Conservation (phyloP, 139 green algal genomes). For the Chlamydomonas sphaeroides region DNA sequence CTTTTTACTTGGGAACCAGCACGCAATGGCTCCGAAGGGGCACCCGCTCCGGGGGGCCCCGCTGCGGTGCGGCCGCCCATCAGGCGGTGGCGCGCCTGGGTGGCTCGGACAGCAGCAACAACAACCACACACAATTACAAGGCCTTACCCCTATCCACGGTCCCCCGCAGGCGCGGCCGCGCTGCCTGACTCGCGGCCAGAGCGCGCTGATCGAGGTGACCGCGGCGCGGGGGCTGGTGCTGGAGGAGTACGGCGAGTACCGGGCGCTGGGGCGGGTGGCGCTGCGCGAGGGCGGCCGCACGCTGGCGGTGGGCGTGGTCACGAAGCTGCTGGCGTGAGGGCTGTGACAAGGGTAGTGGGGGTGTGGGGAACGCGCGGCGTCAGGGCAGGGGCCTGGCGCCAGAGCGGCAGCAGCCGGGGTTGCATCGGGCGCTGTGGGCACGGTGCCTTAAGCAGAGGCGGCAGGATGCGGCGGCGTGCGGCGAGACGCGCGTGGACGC, state of each 20-base stretch:
- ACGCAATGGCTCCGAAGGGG: too few species aligned
- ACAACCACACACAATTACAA: too few species aligned
- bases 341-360: too few species aligned
- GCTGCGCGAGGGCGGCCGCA: constrained; percentile 83
- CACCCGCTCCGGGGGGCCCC: too few species aligned
- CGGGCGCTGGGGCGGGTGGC: constrained; percentile 85
- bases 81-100: too few species aligned
- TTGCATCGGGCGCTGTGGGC: too few species aligned
- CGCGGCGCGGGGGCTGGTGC: constrained; percentile 60
- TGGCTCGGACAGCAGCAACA: too few species aligned
- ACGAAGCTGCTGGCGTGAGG: constrained; percentile 56
- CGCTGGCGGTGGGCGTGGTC: constrained; percentile 91
- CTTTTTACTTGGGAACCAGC: too few species aligned
- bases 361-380: not conserved
- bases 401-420: too few species aligned
- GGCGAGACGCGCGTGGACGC: too few species aligned
- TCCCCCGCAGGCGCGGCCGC: constrained; percentile 47
- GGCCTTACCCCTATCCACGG: not conserved
- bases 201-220: constrained; percentile 85
- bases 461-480: too few species aligned
- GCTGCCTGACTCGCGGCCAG: constrained; percentile 80
- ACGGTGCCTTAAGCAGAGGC: not conserved
- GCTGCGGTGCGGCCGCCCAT: too few species aligned
- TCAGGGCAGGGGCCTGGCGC: not conserved
- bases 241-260: constrained; percentile 84